Conservation (phyloP, 768 basidiomycete genomes). For the Pisolithus orientalis region DNA sequence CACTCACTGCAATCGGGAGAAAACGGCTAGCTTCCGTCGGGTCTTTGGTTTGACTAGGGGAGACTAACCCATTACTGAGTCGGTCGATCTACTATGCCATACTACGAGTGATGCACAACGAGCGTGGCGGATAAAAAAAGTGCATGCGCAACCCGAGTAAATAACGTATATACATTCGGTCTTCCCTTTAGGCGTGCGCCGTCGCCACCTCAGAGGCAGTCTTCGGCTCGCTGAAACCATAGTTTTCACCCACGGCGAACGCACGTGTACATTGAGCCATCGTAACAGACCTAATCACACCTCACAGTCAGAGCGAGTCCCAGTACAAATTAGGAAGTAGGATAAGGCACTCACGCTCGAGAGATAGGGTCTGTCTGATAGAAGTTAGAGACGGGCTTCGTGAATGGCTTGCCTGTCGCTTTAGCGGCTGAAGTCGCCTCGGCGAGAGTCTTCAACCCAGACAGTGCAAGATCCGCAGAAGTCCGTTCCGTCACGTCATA, state of each 20-base stretch:
- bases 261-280: constrained; percentile 93
- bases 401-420: constrained; percentile 54
- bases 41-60: no score
- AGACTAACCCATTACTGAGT: no score
- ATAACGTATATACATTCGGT: neutral
- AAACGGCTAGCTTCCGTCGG: no score
- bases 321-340: neutral
- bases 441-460: constrained; percentile 59
- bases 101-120: no score
- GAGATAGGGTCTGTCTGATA: constrained; percentile 96
- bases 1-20: no score
- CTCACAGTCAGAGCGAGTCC: neutral
- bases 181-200: constrained; percentile 35
- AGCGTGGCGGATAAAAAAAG: no score
- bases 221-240: constrained; percentile 45
- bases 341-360: constrained; percentile 61
- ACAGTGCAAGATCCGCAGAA: constrained; percentile 62
- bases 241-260: constrained; percentile 72
- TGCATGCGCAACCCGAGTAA: no score
- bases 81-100: no score
- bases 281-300: constrained; percentile 65
- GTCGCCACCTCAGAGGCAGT: constrained; percentile 35
- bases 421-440: constrained; percentile 47
- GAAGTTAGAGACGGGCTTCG: constrained; percentile 85
- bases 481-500: constrained; percentile 79